Evolutionary conservation across 305 asterid species (phyloP).

Genomic region (Solanum hybrid): DNA sequence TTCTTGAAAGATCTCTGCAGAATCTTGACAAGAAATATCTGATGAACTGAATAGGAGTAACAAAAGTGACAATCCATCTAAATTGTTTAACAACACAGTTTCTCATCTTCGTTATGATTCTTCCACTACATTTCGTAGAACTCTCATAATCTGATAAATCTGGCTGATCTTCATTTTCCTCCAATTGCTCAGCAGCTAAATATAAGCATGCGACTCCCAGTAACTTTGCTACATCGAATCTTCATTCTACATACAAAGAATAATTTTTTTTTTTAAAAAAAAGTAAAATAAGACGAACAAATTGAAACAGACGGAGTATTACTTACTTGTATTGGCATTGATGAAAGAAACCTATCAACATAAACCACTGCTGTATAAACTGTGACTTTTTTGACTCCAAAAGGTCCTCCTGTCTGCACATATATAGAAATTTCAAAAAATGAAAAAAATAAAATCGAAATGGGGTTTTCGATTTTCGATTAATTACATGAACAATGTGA

Average conservation of each 20-base stretch:
- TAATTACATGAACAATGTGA: neutral
- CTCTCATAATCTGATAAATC: neutral
- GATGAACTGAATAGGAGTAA: neutral
- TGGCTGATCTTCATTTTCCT: neutral
- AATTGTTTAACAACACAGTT: neutral
- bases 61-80: neutral
- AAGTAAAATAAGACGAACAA: neutral
- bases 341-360: neutral
- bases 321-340: neutral
- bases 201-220: neutral
- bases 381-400: neutral
- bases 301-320: neutral
- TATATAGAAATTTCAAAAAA: too few relatives aligned
- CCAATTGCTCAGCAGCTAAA: neutral
- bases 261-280: too few relatives aligned
- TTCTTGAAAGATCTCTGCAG: neutral
- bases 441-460: too few relatives aligned
- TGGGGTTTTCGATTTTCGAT: neutral
- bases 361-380: neutral
- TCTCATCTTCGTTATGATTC: neutral
- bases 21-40: neutral
- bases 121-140: neutral
- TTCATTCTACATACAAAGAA: neutral
- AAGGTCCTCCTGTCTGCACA: neutral
- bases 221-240: neutral